A percentile compares a stretch with the other conserved stretches of the same genome.
These are phyloP conservation scores for Rhodomyrtus tomentosa DNA, from an alignment of 345 rosid genomes.

Conservation along the genomic window DNA sequence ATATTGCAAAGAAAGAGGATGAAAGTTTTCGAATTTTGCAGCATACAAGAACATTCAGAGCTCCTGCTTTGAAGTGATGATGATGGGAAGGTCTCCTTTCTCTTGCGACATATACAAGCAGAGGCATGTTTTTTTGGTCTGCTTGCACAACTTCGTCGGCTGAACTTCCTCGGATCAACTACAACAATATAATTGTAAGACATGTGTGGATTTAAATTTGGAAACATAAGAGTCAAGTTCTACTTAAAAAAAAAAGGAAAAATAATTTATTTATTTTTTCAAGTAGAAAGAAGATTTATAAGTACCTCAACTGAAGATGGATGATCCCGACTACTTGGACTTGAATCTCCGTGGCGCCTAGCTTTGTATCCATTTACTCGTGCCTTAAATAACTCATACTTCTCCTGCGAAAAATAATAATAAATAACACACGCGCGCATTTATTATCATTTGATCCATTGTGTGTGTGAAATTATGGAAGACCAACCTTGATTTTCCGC, in stretches of 20 bases:
- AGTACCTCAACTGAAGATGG: slow-evolving; percentile 16
- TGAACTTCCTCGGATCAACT: neutral
- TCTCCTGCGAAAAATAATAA: slow-evolving; percentile 2
- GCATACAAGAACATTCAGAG: slow-evolving; percentile 37
- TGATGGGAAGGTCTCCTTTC: slow-evolving; percentile 27
- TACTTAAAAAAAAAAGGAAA: neutral
- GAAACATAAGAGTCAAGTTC: neutral
- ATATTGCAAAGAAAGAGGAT: neutral
- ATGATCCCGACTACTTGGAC: slow-evolving; percentile 4
- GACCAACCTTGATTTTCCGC: neutral
- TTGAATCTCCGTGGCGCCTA: neutral
- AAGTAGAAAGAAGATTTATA: too few species aligned
- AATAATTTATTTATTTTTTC: neutral
- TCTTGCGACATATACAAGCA: slow-evolving; percentile 30
- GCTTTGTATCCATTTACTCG: slow-evolving; percentile 1
- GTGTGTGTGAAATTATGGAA: neutral
- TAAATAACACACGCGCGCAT: too few species aligned
- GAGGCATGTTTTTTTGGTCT: slow-evolving; percentile 12
- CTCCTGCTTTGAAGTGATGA: slow-evolving; percentile 49
- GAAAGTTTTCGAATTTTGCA: neutral
- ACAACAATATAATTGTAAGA: neutral
- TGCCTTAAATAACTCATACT: slow-evolving; percentile 16
- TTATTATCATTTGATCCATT: neutral
- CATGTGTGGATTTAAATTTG: neutral
- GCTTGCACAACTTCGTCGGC: neutral